A percentile compares a stretch with the other conserved stretches of the same genome.
phyloP scores from a whole-genome alignment of 169 alveolate genomes.

The Pseudocohnilembus persalinus region DNA sequence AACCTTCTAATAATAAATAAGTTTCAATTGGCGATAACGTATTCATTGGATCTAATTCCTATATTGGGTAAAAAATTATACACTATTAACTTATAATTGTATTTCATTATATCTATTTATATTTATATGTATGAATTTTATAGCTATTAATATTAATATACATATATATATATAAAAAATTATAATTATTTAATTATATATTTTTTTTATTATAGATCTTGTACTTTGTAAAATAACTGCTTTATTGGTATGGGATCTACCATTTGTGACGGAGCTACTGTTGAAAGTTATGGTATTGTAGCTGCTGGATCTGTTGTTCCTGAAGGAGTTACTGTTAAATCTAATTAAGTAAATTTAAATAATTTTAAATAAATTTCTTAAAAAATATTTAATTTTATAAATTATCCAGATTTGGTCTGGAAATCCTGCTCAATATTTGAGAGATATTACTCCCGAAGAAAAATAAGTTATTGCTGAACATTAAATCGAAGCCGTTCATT shows the following conservation, averaged over 20 bases:
- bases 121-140: no score
- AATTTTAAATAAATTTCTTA: background rate
- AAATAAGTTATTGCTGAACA: slow-evolving; percentile 34
- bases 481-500: slow-evolving; percentile 23
- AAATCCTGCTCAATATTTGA: slow-evolving; percentile 45
- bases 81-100: background rate
- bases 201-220: background rate
- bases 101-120: background rate
- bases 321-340: slow-evolving; percentile 28
- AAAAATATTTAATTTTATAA: background rate
- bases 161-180: no score
- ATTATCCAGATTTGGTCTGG: slow-evolving; percentile 41
- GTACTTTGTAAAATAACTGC: slow-evolving; percentile 31
- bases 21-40: slow-evolving; percentile 27
- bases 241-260: slow-evolving; percentile 51
- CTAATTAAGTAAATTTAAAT: slow-evolving; percentile 29
- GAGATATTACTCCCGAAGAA: slow-evolving; percentile 52
- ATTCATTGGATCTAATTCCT: slow-evolving; percentile 45
- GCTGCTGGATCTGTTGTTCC: slow-evolving; percentile 49
- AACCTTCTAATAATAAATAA: slow-evolving; percentile 17
- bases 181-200: no score
- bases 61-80: background rate
- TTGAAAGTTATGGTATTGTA: slow-evolving; percentile 24
- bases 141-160: no score
- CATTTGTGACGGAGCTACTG: slow-evolving; percentile 27